Evolutionary conservation across 495 filamentous ascomycete genomes (phyloP), one percentile per base, ranked within the genome.

Genomic region (Hypomontagnella submonticulosa): DNA sequence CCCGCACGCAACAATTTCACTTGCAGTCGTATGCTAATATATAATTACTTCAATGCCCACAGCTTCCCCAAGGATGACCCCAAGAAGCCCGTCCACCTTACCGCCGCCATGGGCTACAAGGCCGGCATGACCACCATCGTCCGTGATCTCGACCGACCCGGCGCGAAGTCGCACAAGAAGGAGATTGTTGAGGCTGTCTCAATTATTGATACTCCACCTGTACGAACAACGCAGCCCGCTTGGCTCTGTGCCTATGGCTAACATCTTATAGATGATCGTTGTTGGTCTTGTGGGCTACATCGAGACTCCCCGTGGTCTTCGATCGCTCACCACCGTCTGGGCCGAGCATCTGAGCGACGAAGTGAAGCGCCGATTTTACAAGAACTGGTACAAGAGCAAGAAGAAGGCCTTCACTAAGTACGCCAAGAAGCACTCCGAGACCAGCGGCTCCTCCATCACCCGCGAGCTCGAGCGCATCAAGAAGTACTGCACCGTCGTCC

Each of bases 321-420:
- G 96, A 76, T 98, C 96, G 59, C 92, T 99, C 79, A 97, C 93
- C 77, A 99, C 96, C 77, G 90, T 99, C 80, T 99, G 96, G 96
- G 95, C 95, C 77, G 93, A 97, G 87, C 96, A 99, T 82, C 80
- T 99, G 78, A 90, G 89, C 82, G 96, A 99, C 80, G 96, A 97
- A 85, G 80, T 99, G 81, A 97, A 96, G 87, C 90, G 96, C 70
- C 93, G 96, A 78, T 99, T 99, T 92, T 99, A 99, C 90, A 99
- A 99, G 92, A 99, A 99, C 88, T 99, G 96, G 96, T 99, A 99
- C 91, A 96, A 96, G 87, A 90, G 87, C 87, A 99, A 99, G 93
- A 98, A 97, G 92, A 99, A 99, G 93, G 96, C 96, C 58, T 99
- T 98, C 87, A 99, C 96, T 85, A 97, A 96, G 87, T 99, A 99